A percentile compares a stretch with the other conserved stretches of the same genome.
Evolutionary conservation across 768 basidiomycete species (phyloP).

Genomic region (Hirschioporus abietinus): DNA sequence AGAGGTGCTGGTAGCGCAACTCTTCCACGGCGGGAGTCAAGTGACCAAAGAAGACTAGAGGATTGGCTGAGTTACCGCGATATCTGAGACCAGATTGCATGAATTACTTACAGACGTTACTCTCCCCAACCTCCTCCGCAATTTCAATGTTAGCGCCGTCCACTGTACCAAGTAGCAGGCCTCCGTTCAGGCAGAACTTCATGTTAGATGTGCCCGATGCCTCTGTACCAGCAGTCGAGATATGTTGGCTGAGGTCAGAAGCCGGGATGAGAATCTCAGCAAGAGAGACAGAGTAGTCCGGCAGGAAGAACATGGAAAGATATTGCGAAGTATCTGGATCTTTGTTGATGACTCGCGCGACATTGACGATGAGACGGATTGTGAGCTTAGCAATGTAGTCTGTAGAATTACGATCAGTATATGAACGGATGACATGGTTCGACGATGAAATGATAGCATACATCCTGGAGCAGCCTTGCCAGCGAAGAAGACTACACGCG

Average conservation of each 20-base stretch:
- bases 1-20: conserved; percentile 79
- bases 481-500: conserved; percentile 93
- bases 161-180: conserved; percentile 81
- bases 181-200: conserved; percentile 91
- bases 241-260: conserved; percentile 92
- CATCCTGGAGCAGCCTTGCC: conserved; percentile 96
- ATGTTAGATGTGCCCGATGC: conserved; percentile 79
- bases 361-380: conserved; percentile 91
- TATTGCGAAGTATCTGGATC: conserved; percentile 87
- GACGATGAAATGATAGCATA: conserved; percentile 29
- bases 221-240: conserved; percentile 96
- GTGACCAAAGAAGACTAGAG: conserved; percentile 82
- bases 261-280: conserved; percentile 88
- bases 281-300: conserved; percentile 87
- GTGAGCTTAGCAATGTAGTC: conserved; percentile 93
- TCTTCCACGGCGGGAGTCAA: conserved; percentile 85
- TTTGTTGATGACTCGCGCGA: conserved; percentile 70
- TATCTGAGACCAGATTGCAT: conserved; percentile 13
- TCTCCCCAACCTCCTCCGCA: conserved; percentile 91
- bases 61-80: neutral
- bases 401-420: conserved; percentile 18
- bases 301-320: conserved; percentile 89
- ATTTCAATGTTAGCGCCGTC: conserved; percentile 98
- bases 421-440: conserved; percentile 11
- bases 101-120: conserved; percentile 77